Evolutionary conservation across 805 yeast genomes (phyloP), one percentile per base, ranked within the genome.

Genomic region (Pichia deserticola): DNA sequence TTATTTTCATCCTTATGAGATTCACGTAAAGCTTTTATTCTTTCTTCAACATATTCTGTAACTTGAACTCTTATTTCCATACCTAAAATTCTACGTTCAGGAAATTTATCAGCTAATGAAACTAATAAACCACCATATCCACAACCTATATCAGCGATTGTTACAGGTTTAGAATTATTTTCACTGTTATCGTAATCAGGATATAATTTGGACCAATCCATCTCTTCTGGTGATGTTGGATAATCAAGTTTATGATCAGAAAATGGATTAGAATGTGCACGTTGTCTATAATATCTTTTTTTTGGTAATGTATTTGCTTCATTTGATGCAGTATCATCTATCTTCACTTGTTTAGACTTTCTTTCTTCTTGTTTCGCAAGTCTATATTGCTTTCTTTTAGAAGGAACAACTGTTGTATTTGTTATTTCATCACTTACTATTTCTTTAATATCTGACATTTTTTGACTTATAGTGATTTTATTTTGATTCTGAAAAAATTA

Each of bases 21-120:
- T 40, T 76, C 77, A 66, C 98, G 79, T 57, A 93, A 74, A 1
- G 98, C 98, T 53, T 88, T 79, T 55, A 93, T 89, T 60, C 97
- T 75, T 67, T 93, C 99, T 67, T 92, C 96, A 11, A 93, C 98
- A 62, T 90, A 93, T 58, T 93, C 89, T 1, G 98, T 92, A 45
- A 93, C 99, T 68, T 93, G 99, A 20, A 90, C 97, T 63, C 99
- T 78, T 62, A 93, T 93, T 69, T 93, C 99, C 96, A 93, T 89
- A 15, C 99, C 99, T 42, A 93, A 72, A 42, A 89, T 83, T 60
- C 88, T 72, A 12, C 75, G 77, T 4, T 86, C 79, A 1, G 93
- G 89, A 54, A 86, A 84, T 49, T 71, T 79, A 5, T 89, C 85
- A 5, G 96, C 84, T 50, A 93, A 74, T 48, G 88, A 85, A 36